Percentiles rank a stretch among this genome's conserved stretches.
These are phyloP conservation scores for Beta vulgaris DNA, from an alignment of 148 eudicot genomes.

Conservation along the genomic window DNA sequence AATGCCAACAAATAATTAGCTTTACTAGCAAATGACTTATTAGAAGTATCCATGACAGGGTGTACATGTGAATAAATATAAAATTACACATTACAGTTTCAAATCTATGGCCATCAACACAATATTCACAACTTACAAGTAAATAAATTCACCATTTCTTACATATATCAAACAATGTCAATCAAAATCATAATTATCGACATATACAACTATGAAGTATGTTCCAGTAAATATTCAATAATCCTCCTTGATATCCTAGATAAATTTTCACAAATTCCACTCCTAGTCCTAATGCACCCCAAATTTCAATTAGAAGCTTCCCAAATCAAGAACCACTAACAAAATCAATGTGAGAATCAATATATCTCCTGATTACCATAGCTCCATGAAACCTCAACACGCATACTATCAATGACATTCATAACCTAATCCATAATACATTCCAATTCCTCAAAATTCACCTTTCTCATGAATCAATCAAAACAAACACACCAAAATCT, in stretches of 20 bases:
- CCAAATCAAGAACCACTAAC: neutral
- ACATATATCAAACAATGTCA: neutral
- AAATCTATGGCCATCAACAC: neutral
- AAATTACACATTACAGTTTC: no score
- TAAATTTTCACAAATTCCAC: neutral
- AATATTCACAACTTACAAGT: neutral
- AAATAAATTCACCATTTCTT: no score
- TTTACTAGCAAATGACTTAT: neutral
- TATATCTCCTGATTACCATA: neutral
- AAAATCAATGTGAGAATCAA: neutral
- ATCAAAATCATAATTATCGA: neutral
- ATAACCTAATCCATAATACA: constrained; percentile 4
- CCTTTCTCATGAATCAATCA: neutral
- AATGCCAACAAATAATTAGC: neutral
- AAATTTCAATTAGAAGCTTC: neutral
- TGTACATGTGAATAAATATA: no score
- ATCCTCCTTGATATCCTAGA: neutral
- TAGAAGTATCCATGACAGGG: neutral
- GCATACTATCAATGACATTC: neutral
- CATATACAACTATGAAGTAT: no score
- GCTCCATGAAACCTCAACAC: neutral
- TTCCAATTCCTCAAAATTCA: neutral
- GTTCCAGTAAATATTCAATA: no score
- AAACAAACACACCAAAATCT: neutral
- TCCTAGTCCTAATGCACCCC: neutral